Evolutionary conservation across 169 alveolate genomes (phyloP).

Genomic region (Neospora caninum): DNA sequence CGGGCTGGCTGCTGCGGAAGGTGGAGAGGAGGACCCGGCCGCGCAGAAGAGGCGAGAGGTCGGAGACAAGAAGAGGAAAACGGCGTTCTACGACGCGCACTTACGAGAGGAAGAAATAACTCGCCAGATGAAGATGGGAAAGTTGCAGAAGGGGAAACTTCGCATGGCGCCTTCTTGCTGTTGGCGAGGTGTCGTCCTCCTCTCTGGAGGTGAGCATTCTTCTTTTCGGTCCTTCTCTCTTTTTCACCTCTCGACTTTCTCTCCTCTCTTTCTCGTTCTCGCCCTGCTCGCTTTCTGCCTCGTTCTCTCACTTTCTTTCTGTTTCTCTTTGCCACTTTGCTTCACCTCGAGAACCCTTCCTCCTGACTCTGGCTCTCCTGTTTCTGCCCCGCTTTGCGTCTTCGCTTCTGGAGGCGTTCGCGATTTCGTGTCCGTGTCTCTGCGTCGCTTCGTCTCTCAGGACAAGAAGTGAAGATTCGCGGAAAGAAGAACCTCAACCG

Average conservation of each 20-base stretch:
- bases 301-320: neutral
- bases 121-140: neutral
- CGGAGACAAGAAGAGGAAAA: neutral
- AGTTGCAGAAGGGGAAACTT: constrained; percentile 13
- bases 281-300: neutral
- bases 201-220: neutral
- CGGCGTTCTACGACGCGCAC: constrained; percentile 25
- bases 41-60: neutral
- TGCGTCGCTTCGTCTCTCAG: neutral
- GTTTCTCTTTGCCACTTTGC: neutral
- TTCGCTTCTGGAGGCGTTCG: no score
- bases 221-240: neutral
- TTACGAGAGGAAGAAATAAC: neutral
- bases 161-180: constrained; percentile 23
- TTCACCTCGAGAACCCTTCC: neutral
- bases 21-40: neutral
- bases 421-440: neutral
- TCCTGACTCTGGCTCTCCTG: no score
- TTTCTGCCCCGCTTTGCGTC: neutral
- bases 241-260: neutral
- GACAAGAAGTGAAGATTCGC: constrained; percentile 39
- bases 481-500: constrained; percentile 90
- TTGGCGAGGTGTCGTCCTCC: constrained; percentile 34
- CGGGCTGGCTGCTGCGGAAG: neutral
- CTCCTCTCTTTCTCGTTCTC: neutral